phyloP scores from a whole-genome alignment of 2,329 filamentous ascomycete species.

The Decorospora gaudefroyi region DNA sequence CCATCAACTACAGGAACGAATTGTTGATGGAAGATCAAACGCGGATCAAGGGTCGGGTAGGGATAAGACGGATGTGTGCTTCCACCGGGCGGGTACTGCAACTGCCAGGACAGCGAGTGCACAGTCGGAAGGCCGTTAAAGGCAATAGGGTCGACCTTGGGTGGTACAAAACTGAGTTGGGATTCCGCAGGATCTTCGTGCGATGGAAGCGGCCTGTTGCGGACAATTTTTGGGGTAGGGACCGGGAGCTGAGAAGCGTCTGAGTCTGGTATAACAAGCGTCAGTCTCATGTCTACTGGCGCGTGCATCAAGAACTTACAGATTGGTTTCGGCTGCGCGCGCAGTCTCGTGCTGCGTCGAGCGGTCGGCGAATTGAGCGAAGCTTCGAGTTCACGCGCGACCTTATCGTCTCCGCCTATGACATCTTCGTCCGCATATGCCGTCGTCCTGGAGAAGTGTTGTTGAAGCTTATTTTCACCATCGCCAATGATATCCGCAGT shows the following conservation, averaged over 20 bases:
- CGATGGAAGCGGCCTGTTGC: background rate
- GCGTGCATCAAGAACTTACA: background rate
- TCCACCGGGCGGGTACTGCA: constrained; percentile 24
- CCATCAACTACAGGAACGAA: constrained; percentile 22
- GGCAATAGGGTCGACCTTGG: constrained; percentile 1
- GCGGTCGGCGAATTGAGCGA: background rate
- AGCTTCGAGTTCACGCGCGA: constrained; percentile 5
- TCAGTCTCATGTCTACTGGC: too few species aligned
- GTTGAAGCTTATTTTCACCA: background rate
- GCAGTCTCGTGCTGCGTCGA: constrained; percentile 11
- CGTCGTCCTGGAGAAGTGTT: background rate
- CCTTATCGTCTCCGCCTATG: background rate
- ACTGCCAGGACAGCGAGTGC: constrained; percentile 15
- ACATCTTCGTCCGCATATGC: background rate
- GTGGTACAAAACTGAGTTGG: constrained; percentile 2
- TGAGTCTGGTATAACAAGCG: background rate
- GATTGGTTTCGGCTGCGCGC: background rate
- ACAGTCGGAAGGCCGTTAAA: constrained; percentile 10
- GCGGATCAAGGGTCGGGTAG: constrained; percentile 19
- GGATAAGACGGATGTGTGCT: constrained; percentile 27
- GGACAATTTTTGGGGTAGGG: background rate
- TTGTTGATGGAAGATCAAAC: constrained; percentile 16
- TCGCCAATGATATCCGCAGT: too few species aligned
- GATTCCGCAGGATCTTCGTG: background rate
- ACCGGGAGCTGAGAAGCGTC: background rate